These are phyloP conservation scores for Canavalia ensiformis DNA, from an alignment of 306 rosid species.

Conservation along the genomic window DNA sequence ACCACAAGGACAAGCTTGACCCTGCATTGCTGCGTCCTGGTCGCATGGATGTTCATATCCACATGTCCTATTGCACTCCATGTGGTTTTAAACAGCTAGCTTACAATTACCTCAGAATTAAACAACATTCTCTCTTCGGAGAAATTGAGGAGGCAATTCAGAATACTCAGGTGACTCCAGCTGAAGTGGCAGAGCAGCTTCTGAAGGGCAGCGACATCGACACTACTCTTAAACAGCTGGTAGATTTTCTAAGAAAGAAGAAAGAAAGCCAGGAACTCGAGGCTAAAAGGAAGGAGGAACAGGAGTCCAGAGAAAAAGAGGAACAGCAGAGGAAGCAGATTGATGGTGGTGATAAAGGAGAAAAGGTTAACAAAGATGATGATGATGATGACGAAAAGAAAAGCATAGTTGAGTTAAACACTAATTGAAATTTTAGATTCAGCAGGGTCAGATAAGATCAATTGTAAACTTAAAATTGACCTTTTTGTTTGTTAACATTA, in stretches of 20 bases:
- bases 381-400: neutral
- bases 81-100: slow-evolving; percentile 51
- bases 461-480: neutral
- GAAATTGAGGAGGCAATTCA: slow-evolving; percentile 48
- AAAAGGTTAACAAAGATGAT: neutral
- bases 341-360: slow-evolving; percentile 22
- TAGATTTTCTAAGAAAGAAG: slow-evolving; percentile 38
- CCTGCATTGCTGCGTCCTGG: slow-evolving; percentile 56
- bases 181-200: slow-evolving; percentile 60
- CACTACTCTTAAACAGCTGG: slow-evolving; percentile 8
- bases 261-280: slow-evolving; percentile 32
- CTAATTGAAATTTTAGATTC: neutral
- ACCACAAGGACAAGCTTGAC: slow-evolving; percentile 58
- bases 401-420: neutral
- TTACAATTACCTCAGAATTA: slow-evolving; percentile 49
- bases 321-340: slow-evolving; percentile 16
- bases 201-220: slow-evolving; percentile 45
- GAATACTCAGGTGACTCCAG: slow-evolving; percentile 50
- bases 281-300: slow-evolving; percentile 35
- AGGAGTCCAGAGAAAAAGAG: slow-evolving; percentile 10
- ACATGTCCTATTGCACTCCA: slow-evolving; percentile 58
- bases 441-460: neutral
- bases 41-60: slow-evolving; percentile 59
- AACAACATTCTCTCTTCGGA: slow-evolving; percentile 32
- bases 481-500: neutral